Conservation (phyloP, 306 rosid species). For the Quercus berberidifolia region DNA sequence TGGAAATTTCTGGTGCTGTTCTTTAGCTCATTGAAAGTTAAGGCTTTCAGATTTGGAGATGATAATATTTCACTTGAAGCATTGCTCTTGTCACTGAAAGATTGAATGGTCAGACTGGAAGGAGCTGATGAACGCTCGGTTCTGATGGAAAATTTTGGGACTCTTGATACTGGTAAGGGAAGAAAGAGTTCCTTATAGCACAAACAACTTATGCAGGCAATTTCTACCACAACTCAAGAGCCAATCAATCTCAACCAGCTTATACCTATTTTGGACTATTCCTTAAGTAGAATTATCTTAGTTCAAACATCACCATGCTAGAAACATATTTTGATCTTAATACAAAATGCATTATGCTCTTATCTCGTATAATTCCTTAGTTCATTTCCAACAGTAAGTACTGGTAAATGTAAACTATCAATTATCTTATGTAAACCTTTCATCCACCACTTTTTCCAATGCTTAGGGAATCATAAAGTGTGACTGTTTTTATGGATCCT, state of each 20-base stretch:
- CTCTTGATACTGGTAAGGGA: conserved; percentile 35
- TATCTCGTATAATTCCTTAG: not conserved
- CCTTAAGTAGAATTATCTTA: too few relatives aligned
- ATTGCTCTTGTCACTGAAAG: conserved; percentile 48
- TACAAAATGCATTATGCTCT: not conserved
- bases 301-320: not conserved
- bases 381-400: not conserved
- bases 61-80: conserved; percentile 69
- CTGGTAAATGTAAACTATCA: not conserved
- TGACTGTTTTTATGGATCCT: not conserved
- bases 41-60: conserved; percentile 67
- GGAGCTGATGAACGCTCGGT: conserved; percentile 46
- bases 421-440: not conserved
- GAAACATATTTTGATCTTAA: not conserved
- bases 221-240: not conserved
- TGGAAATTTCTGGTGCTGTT: conserved; percentile 85
- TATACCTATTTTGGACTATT: not conserved
- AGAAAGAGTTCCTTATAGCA: conserved; percentile 11
- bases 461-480: not conserved
- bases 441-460: not conserved
- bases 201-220: not conserved
- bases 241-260: not conserved
- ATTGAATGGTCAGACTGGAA: conserved; percentile 43
- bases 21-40: conserved; percentile 72
- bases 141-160: conserved; percentile 44